Percentiles rank a stretch among this genome's conserved stretches.
phyloP scores from a whole-genome alignment of 2,329 filamentous ascomycete genomes.

The Chrysosporium keratinophilum region DNA sequence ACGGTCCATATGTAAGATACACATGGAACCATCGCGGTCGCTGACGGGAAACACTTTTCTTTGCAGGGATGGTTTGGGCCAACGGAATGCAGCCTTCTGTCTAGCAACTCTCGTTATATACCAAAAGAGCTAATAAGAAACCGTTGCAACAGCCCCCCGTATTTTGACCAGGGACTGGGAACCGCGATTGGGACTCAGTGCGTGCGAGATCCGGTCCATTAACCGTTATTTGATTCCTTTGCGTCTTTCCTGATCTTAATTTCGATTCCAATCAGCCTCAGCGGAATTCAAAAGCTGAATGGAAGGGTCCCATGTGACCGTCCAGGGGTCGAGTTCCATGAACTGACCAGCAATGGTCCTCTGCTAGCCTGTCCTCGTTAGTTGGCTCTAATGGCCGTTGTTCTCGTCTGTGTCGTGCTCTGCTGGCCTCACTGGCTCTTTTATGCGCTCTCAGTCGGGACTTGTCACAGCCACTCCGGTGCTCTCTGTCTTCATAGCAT shows the following conservation, averaged over 20 bases:
- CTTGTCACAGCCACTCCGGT: slow-evolving; percentile 1
- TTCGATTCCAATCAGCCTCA: not conserved
- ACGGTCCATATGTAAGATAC: too few species aligned
- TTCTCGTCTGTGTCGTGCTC: not conserved
- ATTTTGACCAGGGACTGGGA: not conserved
- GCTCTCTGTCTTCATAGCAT: not conserved
- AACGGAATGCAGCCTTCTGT: not conserved
- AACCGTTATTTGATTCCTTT: not conserved
- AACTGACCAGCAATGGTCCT: not conserved
- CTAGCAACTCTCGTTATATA: not conserved
- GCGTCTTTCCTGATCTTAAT: not conserved
- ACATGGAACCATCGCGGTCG: not conserved
- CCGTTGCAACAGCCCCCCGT: slow-evolving; percentile 7
- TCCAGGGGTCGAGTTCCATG: not conserved
- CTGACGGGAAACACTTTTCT: not conserved
- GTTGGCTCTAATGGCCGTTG: too few species aligned
- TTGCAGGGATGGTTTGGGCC: slow-evolving; percentile 4
- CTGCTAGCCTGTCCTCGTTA: not conserved
- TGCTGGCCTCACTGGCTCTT: not conserved
- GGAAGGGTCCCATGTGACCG: not conserved
- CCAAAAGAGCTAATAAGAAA: not conserved
- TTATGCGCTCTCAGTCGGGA: slow-evolving; percentile 4
- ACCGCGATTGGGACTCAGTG: not conserved
- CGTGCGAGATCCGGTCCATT: not conserved
- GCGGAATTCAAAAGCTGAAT: not conserved